Evolutionary conservation across 2,329 filamentous ascomycete genomes (phyloP).

Genomic region (Penicillium digitatum): DNA sequence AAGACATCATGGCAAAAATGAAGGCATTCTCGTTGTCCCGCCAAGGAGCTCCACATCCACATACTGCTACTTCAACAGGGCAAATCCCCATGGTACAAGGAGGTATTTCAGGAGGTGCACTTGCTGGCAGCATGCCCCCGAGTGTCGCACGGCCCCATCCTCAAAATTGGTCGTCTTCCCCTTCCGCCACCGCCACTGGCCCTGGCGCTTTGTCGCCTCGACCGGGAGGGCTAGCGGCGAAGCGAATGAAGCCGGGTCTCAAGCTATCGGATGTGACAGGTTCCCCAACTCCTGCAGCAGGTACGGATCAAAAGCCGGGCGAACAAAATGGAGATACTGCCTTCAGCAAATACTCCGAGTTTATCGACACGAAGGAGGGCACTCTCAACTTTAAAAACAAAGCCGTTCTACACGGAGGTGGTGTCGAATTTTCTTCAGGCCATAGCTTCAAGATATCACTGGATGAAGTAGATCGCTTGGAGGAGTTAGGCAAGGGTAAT

Average conservation of each 20-base stretch:
- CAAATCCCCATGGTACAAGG: constrained; percentile 26
- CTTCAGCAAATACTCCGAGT: constrained; percentile 70
- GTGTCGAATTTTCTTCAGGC: constrained; percentile 88
- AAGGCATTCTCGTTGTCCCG: constrained; percentile 65
- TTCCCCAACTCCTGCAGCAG: constrained; percentile 41
- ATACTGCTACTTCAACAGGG: constrained; percentile 33
- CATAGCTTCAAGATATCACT: constrained; percentile 89
- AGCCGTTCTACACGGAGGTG: constrained; percentile 79
- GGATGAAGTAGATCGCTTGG: constrained; percentile 88
- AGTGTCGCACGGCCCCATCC: constrained; percentile 26
- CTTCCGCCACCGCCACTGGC: constrained; percentile 37
- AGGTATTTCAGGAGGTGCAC: constrained; percentile 25
- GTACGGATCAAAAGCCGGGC: constrained; percentile 16
- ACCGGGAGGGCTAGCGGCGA: constrained; percentile 46
- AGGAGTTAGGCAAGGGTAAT: constrained; percentile 94
- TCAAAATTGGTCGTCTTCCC: constrained; percentile 35
- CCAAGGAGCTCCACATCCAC: constrained; percentile 52
- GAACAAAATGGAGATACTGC: constrained; percentile 39
- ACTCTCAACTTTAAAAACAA: constrained; percentile 91
- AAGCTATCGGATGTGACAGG: constrained; percentile 49
- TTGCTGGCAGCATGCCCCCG: constrained; percentile 30
- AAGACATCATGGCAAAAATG: constrained; percentile 66
- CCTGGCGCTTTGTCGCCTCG: constrained; percentile 43
- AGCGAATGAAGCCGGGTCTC: constrained; percentile 46
- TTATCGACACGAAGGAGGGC: constrained; percentile 86